A percentile compares a stretch with the other conserved stretches of the same genome.
These are phyloP conservation scores for Fusarium dimerum DNA, from an alignment of 2,329 filamentous ascomycete genomes.

Conservation along the genomic window DNA sequence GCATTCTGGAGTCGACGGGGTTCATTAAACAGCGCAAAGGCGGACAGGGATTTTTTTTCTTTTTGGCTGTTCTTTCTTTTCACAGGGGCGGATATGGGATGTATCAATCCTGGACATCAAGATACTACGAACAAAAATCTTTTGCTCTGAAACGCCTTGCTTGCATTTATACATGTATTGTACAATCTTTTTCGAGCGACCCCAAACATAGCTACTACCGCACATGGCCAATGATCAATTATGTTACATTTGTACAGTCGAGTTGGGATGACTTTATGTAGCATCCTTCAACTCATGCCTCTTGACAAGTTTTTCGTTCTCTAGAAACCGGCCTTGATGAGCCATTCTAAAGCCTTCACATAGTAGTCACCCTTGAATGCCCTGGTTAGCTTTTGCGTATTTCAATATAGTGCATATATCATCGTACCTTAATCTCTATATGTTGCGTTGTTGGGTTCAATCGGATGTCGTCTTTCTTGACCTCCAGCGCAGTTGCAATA, in stretches of 20 bases:
- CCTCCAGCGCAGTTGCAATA: constrained; percentile 57
- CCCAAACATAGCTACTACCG: constrained; percentile 2
- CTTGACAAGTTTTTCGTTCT: not conserved
- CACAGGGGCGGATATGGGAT: constrained; percentile 24
- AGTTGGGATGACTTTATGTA: not conserved
- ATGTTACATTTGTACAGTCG: constrained; percentile 29
- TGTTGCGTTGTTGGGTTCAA: constrained; percentile 67
- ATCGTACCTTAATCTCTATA: constrained; percentile 68
- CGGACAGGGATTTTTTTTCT: constrained; percentile 20
- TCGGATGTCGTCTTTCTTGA: constrained; percentile 56
- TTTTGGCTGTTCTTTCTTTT: constrained; percentile 6
- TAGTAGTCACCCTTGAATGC: constrained; percentile 35
- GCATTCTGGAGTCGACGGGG: constrained; percentile 31
- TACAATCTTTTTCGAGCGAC: constrained; percentile 24
- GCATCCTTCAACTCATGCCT: not conserved
- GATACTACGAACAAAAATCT: constrained; percentile 23
- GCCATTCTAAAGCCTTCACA: constrained; percentile 33
- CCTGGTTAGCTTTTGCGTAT: constrained; percentile 1
- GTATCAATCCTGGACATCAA: constrained; percentile 26
- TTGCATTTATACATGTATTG: constrained; percentile 29
- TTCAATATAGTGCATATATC: not conserved
- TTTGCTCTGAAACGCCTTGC: constrained; percentile 25
- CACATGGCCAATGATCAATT: constrained; percentile 21
- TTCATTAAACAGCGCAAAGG: constrained; percentile 21
- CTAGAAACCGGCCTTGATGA: constrained; percentile 39